Conservation (phyloP, 2,329 filamentous ascomycete species). For the Claviceps capensis region DNA sequence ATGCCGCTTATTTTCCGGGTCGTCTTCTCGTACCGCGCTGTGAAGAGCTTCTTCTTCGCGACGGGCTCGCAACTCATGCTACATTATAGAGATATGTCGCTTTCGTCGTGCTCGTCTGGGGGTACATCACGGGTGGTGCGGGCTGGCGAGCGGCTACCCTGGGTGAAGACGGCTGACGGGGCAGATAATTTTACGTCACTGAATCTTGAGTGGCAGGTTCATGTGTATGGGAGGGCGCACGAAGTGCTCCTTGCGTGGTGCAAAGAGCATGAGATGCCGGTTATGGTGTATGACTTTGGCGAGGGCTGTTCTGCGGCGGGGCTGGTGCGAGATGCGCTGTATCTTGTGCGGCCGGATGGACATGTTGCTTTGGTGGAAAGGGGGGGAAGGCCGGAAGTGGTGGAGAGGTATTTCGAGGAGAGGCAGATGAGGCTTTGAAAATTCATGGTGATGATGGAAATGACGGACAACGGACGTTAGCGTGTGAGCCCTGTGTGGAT, state of each 20-base stretch:
- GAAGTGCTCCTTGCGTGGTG: neutral
- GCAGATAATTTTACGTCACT: neutral
- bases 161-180: neutral
- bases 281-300: neutral
- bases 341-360: slow-evolving; percentile 1
- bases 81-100: neutral
- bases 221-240: neutral
- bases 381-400: neutral
- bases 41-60: neutral
- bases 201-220: neutral
- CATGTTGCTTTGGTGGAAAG: neutral
- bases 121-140: neutral
- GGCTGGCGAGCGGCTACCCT: neutral
- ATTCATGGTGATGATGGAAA: neutral
- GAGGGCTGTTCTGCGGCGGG: neutral
- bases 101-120: neutral
- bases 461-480: neutral
- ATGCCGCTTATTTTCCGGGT: neutral
- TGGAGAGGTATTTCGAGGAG: neutral
- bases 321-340: neutral
- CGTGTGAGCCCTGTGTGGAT: no score
- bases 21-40: neutral
- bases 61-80: neutral
- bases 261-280: neutral
- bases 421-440: neutral